Evolutionary conservation across 345 rosid species (phyloP), one percentile per base, ranked within the genome.

Genomic region (Crucihimalaya himalaica): DNA sequence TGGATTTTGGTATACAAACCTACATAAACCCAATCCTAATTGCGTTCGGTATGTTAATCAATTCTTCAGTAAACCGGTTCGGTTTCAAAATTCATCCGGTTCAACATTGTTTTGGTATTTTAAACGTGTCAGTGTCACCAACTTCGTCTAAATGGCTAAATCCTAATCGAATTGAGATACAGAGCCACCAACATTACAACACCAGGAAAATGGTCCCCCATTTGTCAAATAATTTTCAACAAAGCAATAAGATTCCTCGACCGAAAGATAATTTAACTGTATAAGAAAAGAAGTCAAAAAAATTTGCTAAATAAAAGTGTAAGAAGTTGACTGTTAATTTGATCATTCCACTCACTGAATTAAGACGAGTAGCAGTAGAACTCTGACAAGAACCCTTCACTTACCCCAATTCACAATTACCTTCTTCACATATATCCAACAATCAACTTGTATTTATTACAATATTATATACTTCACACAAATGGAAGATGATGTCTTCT

Each of bases 401-500:
- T 29, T 52, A 53, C 67, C 6, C 51, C 12, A 19, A 37, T 40
- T 25, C 5, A 7, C 18, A 40, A 8, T 42, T 23, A 3, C 4
- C 13, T 10, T 34, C 57, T 45, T 57, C n/a, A 31, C 46, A 45
- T 18, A 20, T 5, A 8, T 14, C 62, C 32, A 65, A 42, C 8
- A 60, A 5, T 15, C 65, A 60, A 61, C 32, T 39, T 61, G 34
- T 25, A 25, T 21, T 57, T 20, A 9, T 31, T 56, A 4, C n/a
- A 19, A 21, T 39, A 35, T 45, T 28, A 25, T 39, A 60, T 0
- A 1, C 18, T 28, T 8, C 12, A 19, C 6, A 58, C 63, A 3
- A 40, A 14, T 61, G 50, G 50, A 61, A 21, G 66, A 60, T 48
- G 61, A 68, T 66, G 37, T 66, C 53, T 18, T 46, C 15, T 57